Percentiles rank a stretch among this genome's conserved stretches.
phyloP scores from a whole-genome alignment of 202 grass and related monocot species.

The Carex arenaria region DNA sequence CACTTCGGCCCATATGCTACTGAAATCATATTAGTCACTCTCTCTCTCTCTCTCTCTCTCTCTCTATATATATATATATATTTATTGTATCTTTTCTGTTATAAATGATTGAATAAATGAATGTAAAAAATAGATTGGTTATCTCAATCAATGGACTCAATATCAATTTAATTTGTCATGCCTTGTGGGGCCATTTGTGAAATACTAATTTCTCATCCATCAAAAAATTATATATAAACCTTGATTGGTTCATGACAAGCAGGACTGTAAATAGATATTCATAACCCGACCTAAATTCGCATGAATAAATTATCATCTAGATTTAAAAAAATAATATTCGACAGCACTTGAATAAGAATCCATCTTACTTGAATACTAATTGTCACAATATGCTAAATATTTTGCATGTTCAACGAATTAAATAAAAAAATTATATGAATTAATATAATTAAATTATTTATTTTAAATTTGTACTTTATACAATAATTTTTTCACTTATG shows the following conservation, averaged over 20 bases:
- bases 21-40: too few relatives aligned
- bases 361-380: neutral
- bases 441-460: neutral
- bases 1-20: too few relatives aligned
- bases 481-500: neutral
- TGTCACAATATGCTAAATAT: too few relatives aligned
- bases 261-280: neutral
- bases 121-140: neutral
- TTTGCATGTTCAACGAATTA: neutral
- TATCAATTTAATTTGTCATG: neutral
- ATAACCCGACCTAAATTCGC: neutral
- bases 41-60: too few relatives aligned
- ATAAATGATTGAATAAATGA: neutral
- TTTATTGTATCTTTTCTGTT: neutral
- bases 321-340: too few relatives aligned
- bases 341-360: neutral
- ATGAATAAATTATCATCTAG: neutral
- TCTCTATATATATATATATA: neutral
- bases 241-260: neutral
- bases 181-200: neutral
- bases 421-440: neutral
- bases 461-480: neutral
- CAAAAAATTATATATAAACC: neutral
- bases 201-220: neutral
- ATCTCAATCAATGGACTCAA: neutral